Conservation (phyloP, 2,329 filamentous ascomycete species). For the Microsporum audouinii region DNA sequence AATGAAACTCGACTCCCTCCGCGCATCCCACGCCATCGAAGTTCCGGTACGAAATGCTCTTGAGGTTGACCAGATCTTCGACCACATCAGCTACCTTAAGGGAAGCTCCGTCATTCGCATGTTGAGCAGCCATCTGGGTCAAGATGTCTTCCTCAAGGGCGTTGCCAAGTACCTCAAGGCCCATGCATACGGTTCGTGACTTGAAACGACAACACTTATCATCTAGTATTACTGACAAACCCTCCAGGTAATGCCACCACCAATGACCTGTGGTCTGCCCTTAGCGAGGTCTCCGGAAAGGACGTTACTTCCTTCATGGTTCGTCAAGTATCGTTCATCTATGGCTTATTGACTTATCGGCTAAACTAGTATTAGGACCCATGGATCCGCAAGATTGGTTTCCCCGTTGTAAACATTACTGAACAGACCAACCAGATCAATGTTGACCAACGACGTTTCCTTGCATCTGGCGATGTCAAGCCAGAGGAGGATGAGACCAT, state of each 20-base stretch:
- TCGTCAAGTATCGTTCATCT: slow-evolving; percentile 9
- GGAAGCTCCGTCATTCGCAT: slow-evolving; percentile 94
- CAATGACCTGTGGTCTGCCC: slow-evolving; percentile 76
- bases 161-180: slow-evolving; percentile 81
- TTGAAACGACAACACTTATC: neutral
- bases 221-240: slow-evolving; percentile 4
- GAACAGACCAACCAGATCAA: slow-evolving; percentile 61
- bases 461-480: slow-evolving; percentile 83
- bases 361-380: slow-evolving; percentile 41
- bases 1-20: slow-evolving; percentile 77
- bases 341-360: slow-evolving; percentile 5
- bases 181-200: slow-evolving; percentile 60
- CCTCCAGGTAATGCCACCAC: slow-evolving; percentile 63
- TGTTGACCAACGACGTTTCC: slow-evolving; percentile 76
- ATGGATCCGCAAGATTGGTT: slow-evolving; percentile 94
- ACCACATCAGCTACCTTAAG: slow-evolving; percentile 92
- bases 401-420: slow-evolving; percentile 75
- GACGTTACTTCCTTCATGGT: slow-evolving; percentile 80
- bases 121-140: slow-evolving; percentile 80
- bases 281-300: slow-evolving; percentile 76
- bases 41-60: slow-evolving; percentile 87
- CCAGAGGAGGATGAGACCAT: slow-evolving; percentile 80
- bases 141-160: slow-evolving; percentile 78
- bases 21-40: slow-evolving; percentile 90
- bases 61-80: slow-evolving; percentile 96